phyloP scores from a whole-genome alignment of 1,284 basidiomycete species.

The Lignosus rhinocerotis region DNA sequence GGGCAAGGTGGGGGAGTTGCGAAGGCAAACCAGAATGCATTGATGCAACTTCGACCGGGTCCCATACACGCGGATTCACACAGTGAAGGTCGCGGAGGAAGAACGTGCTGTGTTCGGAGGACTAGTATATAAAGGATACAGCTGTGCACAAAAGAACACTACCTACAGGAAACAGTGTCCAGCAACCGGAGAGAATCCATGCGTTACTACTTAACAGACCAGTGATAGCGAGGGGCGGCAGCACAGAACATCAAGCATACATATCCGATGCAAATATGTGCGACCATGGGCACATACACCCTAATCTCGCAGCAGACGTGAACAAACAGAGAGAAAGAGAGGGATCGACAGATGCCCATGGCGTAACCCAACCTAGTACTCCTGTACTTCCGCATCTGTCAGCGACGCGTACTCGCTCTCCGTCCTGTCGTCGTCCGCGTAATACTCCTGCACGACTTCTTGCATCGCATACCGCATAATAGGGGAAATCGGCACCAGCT shows the following conservation, averaged over 20 bases:
- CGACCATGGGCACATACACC: too few relatives aligned
- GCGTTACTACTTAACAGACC: background rate
- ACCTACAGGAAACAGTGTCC: background rate
- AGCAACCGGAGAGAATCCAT: background rate
- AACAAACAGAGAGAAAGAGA: background rate
- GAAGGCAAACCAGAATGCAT: background rate
- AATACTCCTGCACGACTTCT: constrained; percentile 76
- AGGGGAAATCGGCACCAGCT: constrained; percentile 70
- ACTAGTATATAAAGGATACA: background rate
- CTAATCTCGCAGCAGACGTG: background rate
- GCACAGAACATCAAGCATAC: background rate
- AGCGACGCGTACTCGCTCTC: constrained; percentile 73
- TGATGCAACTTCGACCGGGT: too few relatives aligned
- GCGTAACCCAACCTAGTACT: constrained; percentile 46
- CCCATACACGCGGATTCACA: background rate
- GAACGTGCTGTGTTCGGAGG: background rate
- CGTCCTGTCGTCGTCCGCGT: constrained; percentile 66
- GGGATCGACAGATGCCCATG: background rate
- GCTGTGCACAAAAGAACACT: background rate
- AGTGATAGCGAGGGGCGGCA: background rate
- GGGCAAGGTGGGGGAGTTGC: too few relatives aligned
- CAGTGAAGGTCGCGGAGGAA: background rate
- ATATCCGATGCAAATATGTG: background rate
- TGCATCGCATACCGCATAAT: constrained; percentile 81
- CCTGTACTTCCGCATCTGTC: constrained; percentile 68